Base-by-base conservation (phyloP, 148 eudicot species). In the Chenopodium berlandieri region DNA sequence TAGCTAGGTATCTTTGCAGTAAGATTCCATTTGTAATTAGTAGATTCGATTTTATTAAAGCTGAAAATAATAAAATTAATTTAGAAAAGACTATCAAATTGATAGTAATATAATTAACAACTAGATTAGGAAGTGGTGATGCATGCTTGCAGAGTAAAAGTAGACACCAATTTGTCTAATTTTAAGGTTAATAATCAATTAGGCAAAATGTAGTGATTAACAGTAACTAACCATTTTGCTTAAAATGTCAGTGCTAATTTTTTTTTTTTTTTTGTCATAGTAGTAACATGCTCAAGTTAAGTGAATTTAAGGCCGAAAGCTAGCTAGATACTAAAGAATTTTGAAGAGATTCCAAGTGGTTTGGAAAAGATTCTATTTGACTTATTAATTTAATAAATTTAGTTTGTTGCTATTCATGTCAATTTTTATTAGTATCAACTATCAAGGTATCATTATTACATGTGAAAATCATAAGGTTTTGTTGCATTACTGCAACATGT, bases 171-270 rank as follows among this genome's bases (percentile, higher is more conserved):
- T 40, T 40, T 40, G 44, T 40, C 44, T 50, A 50, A 50, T 10
- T 50, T 12, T n/a, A 65, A 65, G 68, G 2, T 7, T 4, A 64
- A 9, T 23, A 64, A 65, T 65, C 2, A 65, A 63, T 63, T 63
- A 65, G 68, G 68, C 68, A 65, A 65, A 65, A 65, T 65, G 68
- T 65, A 65, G 68, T 65, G 68, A 65, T 65, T 65, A 23, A 65
- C 68, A 65, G 68, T 65, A 65, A 65, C 68, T 30, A 65, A 65
- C 68, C 68, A 65, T 65, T 23, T 65, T 7, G 31, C 5, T 9
- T 65, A 14, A 64, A 37, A 4, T 65, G 68, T 65, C 32, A 65
- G 32, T 65, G 25, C 32, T n/a, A 65, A 25, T n/a, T 65, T n/a
- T 65, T 23, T 23, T n/a, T 65, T n/a, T 65, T 23, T 23, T 23